phyloP scores from a whole-genome alignment of 352 stramenopile genomes.

The Nothophytophthora sp. region DNA sequence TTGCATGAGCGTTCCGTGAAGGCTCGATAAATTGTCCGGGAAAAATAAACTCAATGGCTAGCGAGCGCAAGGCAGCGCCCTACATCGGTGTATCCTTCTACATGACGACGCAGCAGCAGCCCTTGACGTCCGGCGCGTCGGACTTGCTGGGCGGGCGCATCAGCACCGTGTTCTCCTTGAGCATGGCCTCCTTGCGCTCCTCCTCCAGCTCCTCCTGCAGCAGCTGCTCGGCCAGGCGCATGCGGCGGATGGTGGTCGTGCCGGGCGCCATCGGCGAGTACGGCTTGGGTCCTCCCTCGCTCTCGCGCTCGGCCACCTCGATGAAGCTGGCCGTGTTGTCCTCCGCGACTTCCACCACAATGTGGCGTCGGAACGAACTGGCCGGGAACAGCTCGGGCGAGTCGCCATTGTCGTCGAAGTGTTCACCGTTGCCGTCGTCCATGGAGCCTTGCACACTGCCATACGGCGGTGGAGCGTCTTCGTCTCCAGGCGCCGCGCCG shows the following conservation, averaged over 20 bases:
- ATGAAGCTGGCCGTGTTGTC: conserved; percentile 70
- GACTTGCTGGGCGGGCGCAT: conserved; percentile 32
- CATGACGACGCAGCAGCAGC: conserved; percentile 70
- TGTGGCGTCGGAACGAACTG: conserved; percentile 59
- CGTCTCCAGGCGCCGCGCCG: conserved; percentile 7
- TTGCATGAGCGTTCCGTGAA: no score
- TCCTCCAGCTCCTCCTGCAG: conserved; percentile 64
- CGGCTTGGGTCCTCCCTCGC: conserved; percentile 42
- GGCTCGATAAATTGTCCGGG: no score
- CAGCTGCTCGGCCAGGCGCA: conserved; percentile 64
- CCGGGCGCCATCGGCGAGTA: conserved; percentile 69
- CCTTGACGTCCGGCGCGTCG: conserved; percentile 24
- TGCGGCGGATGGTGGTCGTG: conserved; percentile 59
- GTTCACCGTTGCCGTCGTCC: conserved; percentile 13
- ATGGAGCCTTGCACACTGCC: conserved; percentile 4
- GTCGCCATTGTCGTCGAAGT: conserved; percentile 27
- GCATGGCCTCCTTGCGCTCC: conserved; percentile 50
- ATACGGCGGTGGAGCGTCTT: conserved; percentile 22
- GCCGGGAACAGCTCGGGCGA: conserved; percentile 33
- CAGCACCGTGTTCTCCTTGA: conserved; percentile 52
- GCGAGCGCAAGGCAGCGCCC: no score
- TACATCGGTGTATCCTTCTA: conserved; percentile 13
- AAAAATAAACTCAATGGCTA: no score
- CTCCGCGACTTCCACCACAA: conserved; percentile 57
- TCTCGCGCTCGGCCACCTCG: conserved; percentile 47